Percentiles rank a stretch among this genome's conserved stretches.
Conservation (phyloP, 306 rosid genomes). For the Albizia julibrissin region DNA sequence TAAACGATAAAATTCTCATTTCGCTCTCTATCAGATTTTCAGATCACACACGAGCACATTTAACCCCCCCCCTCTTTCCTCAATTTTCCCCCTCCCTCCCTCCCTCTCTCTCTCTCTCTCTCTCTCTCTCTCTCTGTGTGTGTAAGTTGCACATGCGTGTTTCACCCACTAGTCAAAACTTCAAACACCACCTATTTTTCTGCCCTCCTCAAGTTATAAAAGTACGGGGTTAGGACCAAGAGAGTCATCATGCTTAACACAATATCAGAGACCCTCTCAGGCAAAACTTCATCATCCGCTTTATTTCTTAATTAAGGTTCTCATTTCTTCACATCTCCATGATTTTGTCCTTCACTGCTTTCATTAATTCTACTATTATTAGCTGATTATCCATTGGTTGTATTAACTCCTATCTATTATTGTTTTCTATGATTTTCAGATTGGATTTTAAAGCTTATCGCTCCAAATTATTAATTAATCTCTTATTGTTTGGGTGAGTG, state of each 20-base stretch:
- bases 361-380: background rate
- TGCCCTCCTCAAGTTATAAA: background rate
- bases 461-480: background rate
- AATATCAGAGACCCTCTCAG: background rate
- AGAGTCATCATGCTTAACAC: background rate
- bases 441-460: background rate
- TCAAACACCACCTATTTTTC: background rate
- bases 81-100: background rate
- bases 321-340: background rate
- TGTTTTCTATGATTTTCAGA: background rate
- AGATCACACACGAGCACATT: constrained; percentile 13
- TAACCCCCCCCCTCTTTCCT: background rate
- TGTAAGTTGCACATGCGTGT: background rate
- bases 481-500: constrained; percentile 2
- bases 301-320: background rate
- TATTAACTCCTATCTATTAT: no score
- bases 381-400: no score
- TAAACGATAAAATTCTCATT: background rate
- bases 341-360: background rate
- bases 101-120: background rate
- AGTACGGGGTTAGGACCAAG: background rate
- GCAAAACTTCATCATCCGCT: background rate
- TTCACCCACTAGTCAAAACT: constrained; percentile 9
- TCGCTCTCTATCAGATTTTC: background rate
- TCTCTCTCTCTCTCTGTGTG: background rate